These are phyloP conservation scores for Entrophospora sp. DNA, from an alignment of 192 early-diverging fungal species.

Conservation along the genomic window DNA sequence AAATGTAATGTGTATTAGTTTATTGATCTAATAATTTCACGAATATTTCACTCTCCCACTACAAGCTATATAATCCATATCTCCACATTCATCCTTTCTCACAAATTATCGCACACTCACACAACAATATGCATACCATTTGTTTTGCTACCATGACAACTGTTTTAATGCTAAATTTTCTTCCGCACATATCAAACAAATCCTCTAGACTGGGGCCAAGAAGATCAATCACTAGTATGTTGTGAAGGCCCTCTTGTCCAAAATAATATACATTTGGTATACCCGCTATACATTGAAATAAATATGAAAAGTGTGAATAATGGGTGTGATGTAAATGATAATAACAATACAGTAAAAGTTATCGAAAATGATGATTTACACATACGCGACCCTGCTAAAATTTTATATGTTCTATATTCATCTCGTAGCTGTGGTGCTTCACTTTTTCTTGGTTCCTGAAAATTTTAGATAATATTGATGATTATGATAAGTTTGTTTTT, in stretches of 20 bases:
- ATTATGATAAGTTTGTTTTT: no score
- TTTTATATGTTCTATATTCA: constrained; percentile 93
- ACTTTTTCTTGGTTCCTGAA: constrained; percentile 78
- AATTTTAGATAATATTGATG: background rate
- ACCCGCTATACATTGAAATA: constrained; percentile 46
- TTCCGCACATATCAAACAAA: constrained; percentile 90
- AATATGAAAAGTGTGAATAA: no score
- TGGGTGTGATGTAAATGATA: no score
- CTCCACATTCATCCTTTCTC: no score
- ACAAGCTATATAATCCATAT: no score
- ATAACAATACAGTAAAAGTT: no score
- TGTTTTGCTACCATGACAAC: constrained; percentile 92
- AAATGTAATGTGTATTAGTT: no score
- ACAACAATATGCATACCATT: no score
- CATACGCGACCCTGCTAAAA: constrained; percentile 64
- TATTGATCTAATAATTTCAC: no score
- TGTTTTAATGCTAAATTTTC: constrained; percentile 89
- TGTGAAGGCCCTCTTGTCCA: constrained; percentile 94
- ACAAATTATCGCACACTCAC: no score
- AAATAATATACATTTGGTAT: constrained; percentile 91
- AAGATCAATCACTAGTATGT: constrained; percentile 89
- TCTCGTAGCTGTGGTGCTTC: constrained; percentile 96
- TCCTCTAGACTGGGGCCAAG: constrained; percentile 92
- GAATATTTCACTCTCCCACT: no score
- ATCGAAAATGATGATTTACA: no score